Evolutionary conservation across 805 yeast species (phyloP).

Genomic region (Candida mattraensis): DNA sequence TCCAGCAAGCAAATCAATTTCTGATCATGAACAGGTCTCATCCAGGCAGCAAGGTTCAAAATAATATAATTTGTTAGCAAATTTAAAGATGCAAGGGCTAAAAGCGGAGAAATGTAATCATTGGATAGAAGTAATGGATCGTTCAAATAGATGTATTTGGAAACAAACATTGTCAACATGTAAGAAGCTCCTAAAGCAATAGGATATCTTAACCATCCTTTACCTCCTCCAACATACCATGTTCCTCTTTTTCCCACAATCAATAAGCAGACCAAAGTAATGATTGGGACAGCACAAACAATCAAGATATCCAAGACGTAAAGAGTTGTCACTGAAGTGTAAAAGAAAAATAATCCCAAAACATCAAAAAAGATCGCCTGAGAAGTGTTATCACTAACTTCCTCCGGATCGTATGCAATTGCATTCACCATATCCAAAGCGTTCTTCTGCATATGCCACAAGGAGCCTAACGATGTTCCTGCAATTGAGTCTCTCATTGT

Average conservation of each 20-base stretch:
- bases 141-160: slow-evolving; percentile 39
- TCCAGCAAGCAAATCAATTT: slow-evolving; percentile 59
- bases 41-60: slow-evolving; percentile 45
- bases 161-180: slow-evolving; percentile 35
- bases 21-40: slow-evolving; percentile 55
- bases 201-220: slow-evolving; percentile 58
- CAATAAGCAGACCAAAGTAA: slow-evolving; percentile 45
- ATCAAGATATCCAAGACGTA: slow-evolving; percentile 52
- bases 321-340: slow-evolving; percentile 50
- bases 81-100: slow-evolving; percentile 47
- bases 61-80: slow-evolving; percentile 56
- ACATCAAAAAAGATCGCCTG: slow-evolving; percentile 68
- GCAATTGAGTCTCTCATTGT: slow-evolving; percentile 70
- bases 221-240: slow-evolving; percentile 45
- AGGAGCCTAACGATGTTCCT: slow-evolving; percentile 61
- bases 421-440: slow-evolving; percentile 58
- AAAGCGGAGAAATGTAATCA: slow-evolving; percentile 47
- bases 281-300: slow-evolving; percentile 54
- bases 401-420: slow-evolving; percentile 40
- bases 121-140: slow-evolving; percentile 56
- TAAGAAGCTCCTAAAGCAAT: slow-evolving; percentile 49
- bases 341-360: slow-evolving; percentile 54
- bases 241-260: slow-evolving; percentile 46
- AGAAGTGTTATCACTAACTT: slow-evolving; percentile 31
- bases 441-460: slow-evolving; percentile 83